Conservation (phyloP, 495 filamentous ascomycete genomes). For the Articulospora tetracladia region DNA sequence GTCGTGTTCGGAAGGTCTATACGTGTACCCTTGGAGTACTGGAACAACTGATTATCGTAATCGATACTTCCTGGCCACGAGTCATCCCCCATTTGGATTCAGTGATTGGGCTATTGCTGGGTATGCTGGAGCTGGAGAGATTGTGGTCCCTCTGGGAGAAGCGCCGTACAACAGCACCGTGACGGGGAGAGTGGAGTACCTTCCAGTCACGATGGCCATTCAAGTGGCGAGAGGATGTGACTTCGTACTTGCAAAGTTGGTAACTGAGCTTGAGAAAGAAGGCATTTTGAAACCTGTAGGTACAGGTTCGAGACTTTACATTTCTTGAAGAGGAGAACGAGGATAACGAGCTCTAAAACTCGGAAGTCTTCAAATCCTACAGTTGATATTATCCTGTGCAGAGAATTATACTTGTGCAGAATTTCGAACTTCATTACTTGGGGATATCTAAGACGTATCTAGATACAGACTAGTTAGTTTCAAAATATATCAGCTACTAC, state of each 20-base stretch:
- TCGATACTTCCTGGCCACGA: slow-evolving; percentile 27
- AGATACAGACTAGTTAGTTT: too few relatives aligned
- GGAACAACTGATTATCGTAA: too few relatives aligned
- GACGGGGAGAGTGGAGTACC: slow-evolving; percentile 39
- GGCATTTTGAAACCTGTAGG: neutral
- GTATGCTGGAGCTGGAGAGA: neutral
- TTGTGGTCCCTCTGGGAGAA: neutral
- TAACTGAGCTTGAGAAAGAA: neutral
- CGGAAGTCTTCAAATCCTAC: too few relatives aligned
- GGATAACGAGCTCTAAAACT: too few relatives aligned
- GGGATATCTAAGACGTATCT: too few relatives aligned
- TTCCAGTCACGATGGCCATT: slow-evolving; percentile 56
- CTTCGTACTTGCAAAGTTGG: slow-evolving; percentile 48
- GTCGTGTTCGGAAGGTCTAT: too few relatives aligned
- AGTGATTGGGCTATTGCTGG: slow-evolving; percentile 30
- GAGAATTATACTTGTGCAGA: too few relatives aligned
- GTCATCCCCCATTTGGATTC: slow-evolving; percentile 44
- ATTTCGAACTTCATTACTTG: too few relatives aligned
- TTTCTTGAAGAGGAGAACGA: too few relatives aligned
- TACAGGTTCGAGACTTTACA: too few relatives aligned
- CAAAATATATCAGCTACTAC: too few relatives aligned
- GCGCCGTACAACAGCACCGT: neutral
- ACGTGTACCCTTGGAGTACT: neutral
- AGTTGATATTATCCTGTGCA: too few relatives aligned
- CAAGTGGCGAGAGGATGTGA: slow-evolving; percentile 59